Conservation (phyloP, 1,284 basidiomycete genomes). For the Stereum hirsutum region DNA sequence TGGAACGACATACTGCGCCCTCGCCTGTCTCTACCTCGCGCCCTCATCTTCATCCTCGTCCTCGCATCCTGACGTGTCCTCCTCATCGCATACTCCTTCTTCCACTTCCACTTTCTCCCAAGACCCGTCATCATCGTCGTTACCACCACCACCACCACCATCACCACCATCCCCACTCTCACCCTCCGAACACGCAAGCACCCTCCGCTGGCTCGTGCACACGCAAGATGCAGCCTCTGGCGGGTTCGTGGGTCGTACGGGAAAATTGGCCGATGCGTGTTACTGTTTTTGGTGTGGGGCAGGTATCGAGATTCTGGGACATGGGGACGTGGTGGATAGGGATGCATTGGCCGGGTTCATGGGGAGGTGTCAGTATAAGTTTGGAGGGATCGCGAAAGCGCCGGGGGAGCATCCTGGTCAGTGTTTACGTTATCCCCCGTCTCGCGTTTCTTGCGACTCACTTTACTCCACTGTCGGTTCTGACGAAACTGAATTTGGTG, state of each 20-base stretch:
- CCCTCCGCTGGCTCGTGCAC: constrained; percentile 71
- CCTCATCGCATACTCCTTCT: neutral
- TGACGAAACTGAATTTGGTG: neutral
- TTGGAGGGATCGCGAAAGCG: constrained; percentile 79
- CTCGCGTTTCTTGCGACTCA: neutral
- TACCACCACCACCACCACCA: constrained; percentile 15
- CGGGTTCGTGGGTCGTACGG: constrained; percentile 81
- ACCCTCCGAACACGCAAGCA: constrained; percentile 34
- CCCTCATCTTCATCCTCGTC: constrained; percentile 11
- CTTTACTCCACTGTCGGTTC: neutral
- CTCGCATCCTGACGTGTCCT: neutral
- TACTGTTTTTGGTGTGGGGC: constrained; percentile 95
- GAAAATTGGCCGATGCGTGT: constrained; percentile 83
- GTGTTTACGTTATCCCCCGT: constrained; percentile 12
- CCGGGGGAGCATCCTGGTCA: constrained; percentile 71
- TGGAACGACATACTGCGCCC: constrained; percentile 88
- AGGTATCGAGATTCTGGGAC: constrained; percentile 62
- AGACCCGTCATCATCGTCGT: neutral
- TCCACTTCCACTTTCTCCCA: neutral
- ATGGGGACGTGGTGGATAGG: constrained; percentile 43
- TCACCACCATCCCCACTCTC: constrained; percentile 22
- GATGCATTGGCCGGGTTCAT: constrained; percentile 55
- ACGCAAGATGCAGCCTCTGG: constrained; percentile 56
- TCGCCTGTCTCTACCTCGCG: constrained; percentile 67
- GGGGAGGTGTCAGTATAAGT: constrained; percentile 69